These are phyloP conservation scores for Allium fistulosum DNA, from an alignment of 106 monocot species.

Conservation along the genomic window DNA sequence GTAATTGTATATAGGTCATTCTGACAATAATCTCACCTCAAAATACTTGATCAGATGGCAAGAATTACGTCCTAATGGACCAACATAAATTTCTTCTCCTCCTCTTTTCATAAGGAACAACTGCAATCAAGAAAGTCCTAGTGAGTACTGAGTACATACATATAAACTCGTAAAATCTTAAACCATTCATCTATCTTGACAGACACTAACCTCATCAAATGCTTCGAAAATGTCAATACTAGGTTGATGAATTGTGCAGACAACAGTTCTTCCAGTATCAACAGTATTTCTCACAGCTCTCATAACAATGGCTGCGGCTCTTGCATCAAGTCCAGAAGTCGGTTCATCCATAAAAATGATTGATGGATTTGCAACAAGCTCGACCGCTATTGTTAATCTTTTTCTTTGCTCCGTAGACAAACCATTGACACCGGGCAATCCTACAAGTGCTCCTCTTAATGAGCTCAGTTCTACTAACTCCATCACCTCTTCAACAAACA, in stretches of 20 bases:
- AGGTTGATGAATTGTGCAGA: slow-evolving; percentile 26
- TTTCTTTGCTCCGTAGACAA: slow-evolving; percentile 24
- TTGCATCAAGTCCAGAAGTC: slow-evolving; percentile 19
- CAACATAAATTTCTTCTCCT: slow-evolving; percentile 67
- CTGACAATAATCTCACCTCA: slow-evolving; percentile 30
- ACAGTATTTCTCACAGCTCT: slow-evolving; percentile 25
- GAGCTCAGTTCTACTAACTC: slow-evolving; percentile 16
- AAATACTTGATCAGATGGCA: slow-evolving; percentile 52
- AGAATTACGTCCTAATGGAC: slow-evolving; percentile 45
- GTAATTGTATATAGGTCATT: background rate
- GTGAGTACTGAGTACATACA: no score
- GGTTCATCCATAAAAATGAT: slow-evolving; percentile 31
- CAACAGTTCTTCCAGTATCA: slow-evolving; percentile 18
- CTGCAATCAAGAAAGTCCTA: slow-evolving; percentile 4
- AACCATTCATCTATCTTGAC: background rate
- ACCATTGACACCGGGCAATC: slow-evolving; percentile 22
- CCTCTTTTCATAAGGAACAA: slow-evolving; percentile 34
- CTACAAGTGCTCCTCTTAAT: slow-evolving; percentile 13
- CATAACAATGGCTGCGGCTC: slow-evolving; percentile 22
- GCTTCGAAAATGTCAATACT: slow-evolving; percentile 30
- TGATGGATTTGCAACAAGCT: slow-evolving; percentile 24
- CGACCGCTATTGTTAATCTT: slow-evolving; percentile 19
- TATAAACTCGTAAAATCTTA: no score
- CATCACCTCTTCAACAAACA: slow-evolving; percentile 25
- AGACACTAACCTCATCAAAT: slow-evolving; percentile 16